phyloP scores from a whole-genome alignment of 805 yeast genomes.

The Schizosaccharomyces osmophilus region DNA sequence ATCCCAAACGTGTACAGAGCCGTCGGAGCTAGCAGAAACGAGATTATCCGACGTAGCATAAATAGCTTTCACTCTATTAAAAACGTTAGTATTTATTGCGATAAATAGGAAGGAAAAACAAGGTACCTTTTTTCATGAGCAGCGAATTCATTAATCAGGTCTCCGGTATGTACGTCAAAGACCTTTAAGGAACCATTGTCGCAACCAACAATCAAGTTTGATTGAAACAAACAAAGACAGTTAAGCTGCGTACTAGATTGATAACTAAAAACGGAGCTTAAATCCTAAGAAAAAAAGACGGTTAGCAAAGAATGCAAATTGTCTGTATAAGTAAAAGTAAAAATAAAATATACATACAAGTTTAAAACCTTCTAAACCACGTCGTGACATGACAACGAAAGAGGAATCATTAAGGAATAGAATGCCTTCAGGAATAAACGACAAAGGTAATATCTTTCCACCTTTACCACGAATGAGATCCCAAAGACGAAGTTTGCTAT shows the following conservation, averaged over 20 bases:
- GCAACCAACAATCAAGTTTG: background rate
- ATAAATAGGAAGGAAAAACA: background rate
- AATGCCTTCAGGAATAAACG: background rate
- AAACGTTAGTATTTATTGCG: background rate
- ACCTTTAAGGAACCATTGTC: background rate
- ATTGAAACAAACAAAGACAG: background rate
- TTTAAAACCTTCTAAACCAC: background rate
- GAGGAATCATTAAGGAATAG: background rate
- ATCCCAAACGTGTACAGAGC: background rate
- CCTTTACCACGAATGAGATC: constrained; percentile 22
- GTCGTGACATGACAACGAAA: background rate
- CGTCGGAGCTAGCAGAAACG: background rate
- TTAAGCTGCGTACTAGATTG: background rate
- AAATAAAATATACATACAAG: background rate
- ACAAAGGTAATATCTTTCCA: background rate
- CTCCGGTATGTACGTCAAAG: background rate
- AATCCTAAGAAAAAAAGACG: background rate
- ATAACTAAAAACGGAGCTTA: background rate
- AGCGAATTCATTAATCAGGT: background rate
- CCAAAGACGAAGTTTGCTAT: constrained; percentile 71
- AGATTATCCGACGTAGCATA: background rate
- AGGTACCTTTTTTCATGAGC: background rate
- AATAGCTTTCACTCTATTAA: background rate
- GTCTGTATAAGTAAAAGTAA: background rate
- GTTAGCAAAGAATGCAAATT: background rate